Percentiles rank a stretch among this genome's conserved stretches.
phyloP scores from a whole-genome alignment of 352 stramenopile species.

The Phytophthora nicotianae region DNA sequence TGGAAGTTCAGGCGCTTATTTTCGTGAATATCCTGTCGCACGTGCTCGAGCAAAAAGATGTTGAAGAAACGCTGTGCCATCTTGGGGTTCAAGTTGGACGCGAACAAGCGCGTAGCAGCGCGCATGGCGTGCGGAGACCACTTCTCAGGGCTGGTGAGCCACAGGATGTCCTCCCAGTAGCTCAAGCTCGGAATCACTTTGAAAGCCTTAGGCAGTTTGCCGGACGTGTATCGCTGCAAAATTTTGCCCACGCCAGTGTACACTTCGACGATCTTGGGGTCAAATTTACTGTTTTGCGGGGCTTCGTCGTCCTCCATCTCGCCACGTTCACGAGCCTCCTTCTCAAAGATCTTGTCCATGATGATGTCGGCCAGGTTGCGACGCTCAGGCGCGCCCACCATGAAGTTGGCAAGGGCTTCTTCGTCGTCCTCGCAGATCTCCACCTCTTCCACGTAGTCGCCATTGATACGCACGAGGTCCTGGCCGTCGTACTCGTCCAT shows the following conservation, averaged over 20 bases:
- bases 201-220: slow-evolving; percentile 99
- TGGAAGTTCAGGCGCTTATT: slow-evolving; percentile 99
- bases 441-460: slow-evolving; percentile 91
- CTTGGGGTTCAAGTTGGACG: slow-evolving; percentile 99
- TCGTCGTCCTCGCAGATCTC: slow-evolving; percentile 90
- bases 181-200: slow-evolving; percentile 99
- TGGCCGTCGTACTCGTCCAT: slow-evolving; percentile 87
- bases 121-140: slow-evolving; percentile 99
- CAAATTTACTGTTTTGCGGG: slow-evolving; percentile 67
- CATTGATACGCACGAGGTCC: slow-evolving; percentile 90
- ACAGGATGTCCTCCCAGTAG: slow-evolving; percentile 99
- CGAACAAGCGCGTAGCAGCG: slow-evolving; percentile 97
- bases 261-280: slow-evolving; percentile 97
- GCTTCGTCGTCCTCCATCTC: slow-evolving; percentile 66
- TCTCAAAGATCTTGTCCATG: slow-evolving; percentile 99
- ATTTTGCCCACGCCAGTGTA: slow-evolving; percentile 99
- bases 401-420: slow-evolving; percentile 86
- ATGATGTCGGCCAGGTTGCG: slow-evolving; percentile 99
- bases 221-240: slow-evolving; percentile 96
- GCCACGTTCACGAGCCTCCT: slow-evolving; percentile 88
- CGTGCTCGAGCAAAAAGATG: slow-evolving; percentile 96
- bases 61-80: slow-evolving; percentile 99
- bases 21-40: slow-evolving; percentile 96
- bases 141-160: slow-evolving; percentile 96
- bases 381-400: slow-evolving; percentile 82